Evolutionary conservation across 139 green algal genomes (phyloP), one percentile per base, ranked within the genome.

Genomic region (Pleodorina starrii): DNA sequence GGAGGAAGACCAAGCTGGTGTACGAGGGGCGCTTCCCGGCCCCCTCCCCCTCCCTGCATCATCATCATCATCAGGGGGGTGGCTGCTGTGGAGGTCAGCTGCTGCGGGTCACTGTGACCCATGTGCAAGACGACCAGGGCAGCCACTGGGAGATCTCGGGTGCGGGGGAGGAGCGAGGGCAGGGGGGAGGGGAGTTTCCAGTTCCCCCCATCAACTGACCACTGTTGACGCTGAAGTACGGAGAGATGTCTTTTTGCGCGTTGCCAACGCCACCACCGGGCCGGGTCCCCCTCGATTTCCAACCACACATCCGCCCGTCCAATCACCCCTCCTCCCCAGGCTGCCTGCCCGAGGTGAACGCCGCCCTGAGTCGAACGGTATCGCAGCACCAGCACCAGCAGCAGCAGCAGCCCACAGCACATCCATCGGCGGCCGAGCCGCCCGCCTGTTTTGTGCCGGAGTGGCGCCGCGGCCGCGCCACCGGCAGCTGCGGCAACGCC

Each of bases 61-160:
- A n/a, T n/a, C n/a, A n/a, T n/a, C n/a, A n/a, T n/a, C n/a, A n/a
- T n/a, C n/a, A n/a, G n/a, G n/a, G n/a, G 35, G 68, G 36, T 32
- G 68, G 68, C 35, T n/a, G n/a, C n/a, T n/a, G n/a, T n/a, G 14
- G 68, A 29, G 36, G 68, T 32, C 68, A 76, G 35, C 68, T n/a
- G 68, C 35, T 76, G 68, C 68, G 68, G 35, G 36, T 76, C 68
- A 76, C 32, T 46, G 68, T 76, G 35, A 76, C 36, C 35, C 68
- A 76, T n/a, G 68, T 76, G 68, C 68, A 76, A 32, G 68, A 76
- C 36, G 68, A 76, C 68, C 21, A 32, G 68, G 68, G 68, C 16
- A 76, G 32, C 2, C 68, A 76, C 68, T 76, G 23, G 32, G 68
- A 76, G 32, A 46, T 76, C 35, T 76, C 68, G 25, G 68, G 63